These are phyloP conservation scores for Backusella macrospora DNA, from an alignment of 192 early-diverging fungal genomes.

Conservation along the genomic window DNA sequence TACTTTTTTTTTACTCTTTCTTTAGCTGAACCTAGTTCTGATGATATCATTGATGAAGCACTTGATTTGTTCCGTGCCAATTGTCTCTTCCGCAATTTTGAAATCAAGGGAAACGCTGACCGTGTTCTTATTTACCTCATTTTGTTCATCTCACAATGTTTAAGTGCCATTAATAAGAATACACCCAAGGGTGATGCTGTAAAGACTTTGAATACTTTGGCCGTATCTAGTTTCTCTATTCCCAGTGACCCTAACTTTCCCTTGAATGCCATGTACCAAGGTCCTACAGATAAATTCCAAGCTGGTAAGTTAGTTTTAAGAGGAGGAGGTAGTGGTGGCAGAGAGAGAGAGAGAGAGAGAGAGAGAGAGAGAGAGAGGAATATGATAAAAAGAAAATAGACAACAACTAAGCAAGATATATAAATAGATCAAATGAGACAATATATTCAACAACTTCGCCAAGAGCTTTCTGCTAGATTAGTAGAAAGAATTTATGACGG, in stretches of 20 bases:
- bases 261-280: constrained; percentile 85
- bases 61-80: constrained; percentile 94
- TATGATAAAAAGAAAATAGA: background rate
- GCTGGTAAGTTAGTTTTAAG: constrained; percentile 54
- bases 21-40: constrained; percentile 55
- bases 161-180: constrained; percentile 63
- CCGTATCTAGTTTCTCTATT: constrained; percentile 87
- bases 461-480: constrained; percentile 82
- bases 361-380: background rate
- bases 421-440: constrained; percentile 73
- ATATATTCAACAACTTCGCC: constrained; percentile 89
- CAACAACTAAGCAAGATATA: background rate
- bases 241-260: constrained; percentile 94
- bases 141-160: constrained; percentile 87
- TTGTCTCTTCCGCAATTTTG: constrained; percentile 98
- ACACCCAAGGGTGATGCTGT: constrained; percentile 69
- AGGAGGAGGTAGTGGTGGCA: background rate
- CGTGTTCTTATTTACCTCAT: constrained; percentile 94
- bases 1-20: background rate
- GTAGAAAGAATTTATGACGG: constrained; percentile 78
- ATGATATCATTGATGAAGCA: constrained; percentile 96
- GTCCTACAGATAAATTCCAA: constrained; percentile 71
- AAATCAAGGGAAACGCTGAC: constrained; percentile 94
- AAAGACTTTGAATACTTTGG: constrained; percentile 80
- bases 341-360: background rate